Conservation (phyloP, 495 filamentous ascomycete genomes). For the Penicillium odoratum region DNA sequence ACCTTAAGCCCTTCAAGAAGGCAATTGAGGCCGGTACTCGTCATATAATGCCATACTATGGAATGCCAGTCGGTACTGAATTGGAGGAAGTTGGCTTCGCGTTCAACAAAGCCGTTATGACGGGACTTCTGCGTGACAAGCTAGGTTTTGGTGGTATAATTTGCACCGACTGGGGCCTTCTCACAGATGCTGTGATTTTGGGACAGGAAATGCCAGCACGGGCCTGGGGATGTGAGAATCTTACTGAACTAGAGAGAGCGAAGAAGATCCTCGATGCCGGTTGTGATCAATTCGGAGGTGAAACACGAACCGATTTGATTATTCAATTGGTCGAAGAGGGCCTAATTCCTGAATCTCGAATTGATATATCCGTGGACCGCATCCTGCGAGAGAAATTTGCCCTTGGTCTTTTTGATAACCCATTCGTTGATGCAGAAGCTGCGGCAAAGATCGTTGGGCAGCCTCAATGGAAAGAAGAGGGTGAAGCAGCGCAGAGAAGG, state of each 20-base stretch:
- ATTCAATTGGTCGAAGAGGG: slow-evolving; percentile 9
- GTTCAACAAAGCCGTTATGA: slow-evolving; percentile 26
- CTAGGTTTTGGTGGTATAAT: slow-evolving; percentile 41
- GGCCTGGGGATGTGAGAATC: neutral
- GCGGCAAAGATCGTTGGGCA: slow-evolving; percentile 33
- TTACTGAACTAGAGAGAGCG: slow-evolving; percentile 14
- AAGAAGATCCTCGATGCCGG: slow-evolving; percentile 32
- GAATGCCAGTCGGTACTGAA: slow-evolving; percentile 10
- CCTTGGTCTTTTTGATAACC: slow-evolving; percentile 18
- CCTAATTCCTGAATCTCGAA: slow-evolving; percentile 3
- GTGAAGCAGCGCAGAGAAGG: slow-evolving; percentile 23
- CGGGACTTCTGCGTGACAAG: slow-evolving; percentile 31
- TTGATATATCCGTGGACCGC: slow-evolving; percentile 14
- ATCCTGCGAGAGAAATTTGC: slow-evolving; percentile 18
- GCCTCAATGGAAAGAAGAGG: slow-evolving; percentile 25
- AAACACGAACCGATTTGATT: slow-evolving; percentile 34
- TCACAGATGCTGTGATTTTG: neutral
- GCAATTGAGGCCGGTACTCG: slow-evolving; percentile 31
- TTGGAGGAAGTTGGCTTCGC: slow-evolving; percentile 32
- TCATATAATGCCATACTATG: slow-evolving; percentile 38
- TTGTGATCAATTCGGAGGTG: slow-evolving; percentile 41
- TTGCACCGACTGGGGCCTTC: slow-evolving; percentile 38
- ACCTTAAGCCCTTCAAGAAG: slow-evolving; percentile 9
- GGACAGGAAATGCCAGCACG: neutral
- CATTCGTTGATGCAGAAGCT: slow-evolving; percentile 32